Percentiles rank a stretch among this genome's conserved stretches.
Conservation (phyloP, 768 basidiomycete genomes). For the Boletellus ananas region DNA sequence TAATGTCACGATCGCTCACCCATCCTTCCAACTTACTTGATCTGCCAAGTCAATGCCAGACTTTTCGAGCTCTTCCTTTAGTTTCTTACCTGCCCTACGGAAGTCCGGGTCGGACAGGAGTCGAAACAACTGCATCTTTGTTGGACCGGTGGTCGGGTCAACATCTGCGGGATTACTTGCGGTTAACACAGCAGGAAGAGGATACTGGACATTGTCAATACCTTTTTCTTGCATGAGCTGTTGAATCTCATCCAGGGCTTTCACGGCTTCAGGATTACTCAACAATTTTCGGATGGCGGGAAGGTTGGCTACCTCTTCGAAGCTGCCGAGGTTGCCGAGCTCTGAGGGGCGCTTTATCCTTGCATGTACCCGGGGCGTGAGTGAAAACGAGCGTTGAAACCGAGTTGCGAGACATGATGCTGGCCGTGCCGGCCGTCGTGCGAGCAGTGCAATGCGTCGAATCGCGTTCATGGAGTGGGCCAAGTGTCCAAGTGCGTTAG, state of each 20-base stretch:
- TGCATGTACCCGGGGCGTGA: constrained; percentile 28
- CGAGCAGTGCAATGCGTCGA: constrained; percentile 13
- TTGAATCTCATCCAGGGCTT: constrained; percentile 44
- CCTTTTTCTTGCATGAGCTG: constrained; percentile 49
- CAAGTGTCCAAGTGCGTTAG: constrained; percentile 9
- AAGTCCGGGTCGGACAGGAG: constrained; percentile 53
- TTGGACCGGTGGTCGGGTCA: constrained; percentile 45
- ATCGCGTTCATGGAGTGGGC: constrained; percentile 21
- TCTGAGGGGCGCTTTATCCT: constrained; percentile 28
- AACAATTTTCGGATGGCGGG: constrained; percentile 45
- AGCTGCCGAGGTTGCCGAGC: constrained; percentile 35
- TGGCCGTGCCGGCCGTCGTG: constrained; percentile 16
- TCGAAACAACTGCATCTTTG: constrained; percentile 51
- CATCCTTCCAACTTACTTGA: constrained; percentile 37
- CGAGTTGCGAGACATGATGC: constrained; percentile 5
- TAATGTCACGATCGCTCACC: not conserved
- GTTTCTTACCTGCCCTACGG: constrained; percentile 40
- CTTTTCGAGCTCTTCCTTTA: constrained; percentile 49
- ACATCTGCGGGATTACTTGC: constrained; percentile 37
- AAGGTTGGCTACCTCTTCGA: constrained; percentile 40
- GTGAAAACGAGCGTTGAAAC: constrained; percentile 29
- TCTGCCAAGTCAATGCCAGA: constrained; percentile 58
- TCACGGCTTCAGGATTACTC: constrained; percentile 47
- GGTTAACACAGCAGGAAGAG: not conserved
- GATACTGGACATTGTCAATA: constrained; percentile 10